A percentile compares a stretch with the other conserved stretches of the same genome.
Evolutionary conservation across 768 basidiomycete species (phyloP).

Genomic region (Cyathus striatus): DNA sequence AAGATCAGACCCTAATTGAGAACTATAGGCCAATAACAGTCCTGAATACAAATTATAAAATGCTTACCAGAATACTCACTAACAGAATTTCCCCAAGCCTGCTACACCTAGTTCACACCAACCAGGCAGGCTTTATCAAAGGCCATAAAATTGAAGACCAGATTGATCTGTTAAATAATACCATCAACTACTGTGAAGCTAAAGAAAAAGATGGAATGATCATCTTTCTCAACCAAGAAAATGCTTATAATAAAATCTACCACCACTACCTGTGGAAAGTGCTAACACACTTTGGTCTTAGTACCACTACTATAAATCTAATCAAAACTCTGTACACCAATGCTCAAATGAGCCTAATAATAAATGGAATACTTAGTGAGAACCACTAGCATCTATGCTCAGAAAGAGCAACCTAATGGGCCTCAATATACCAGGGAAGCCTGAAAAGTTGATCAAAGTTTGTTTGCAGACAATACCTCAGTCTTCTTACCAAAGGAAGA

Average conservation of each 20-base stretch:
- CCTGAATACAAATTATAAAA: too few relatives aligned
- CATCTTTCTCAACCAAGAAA: constrained; percentile 30
- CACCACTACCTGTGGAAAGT: constrained; percentile 24
- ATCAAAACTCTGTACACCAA: constrained; percentile 20
- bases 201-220: constrained; percentile 19
- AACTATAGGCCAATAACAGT: too few relatives aligned
- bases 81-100: constrained; percentile 16
- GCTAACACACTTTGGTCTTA: constrained; percentile 16
- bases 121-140: constrained; percentile 35
- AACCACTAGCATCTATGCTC: too few relatives aligned
- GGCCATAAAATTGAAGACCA: constrained; percentile 26
- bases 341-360: constrained; percentile 21
- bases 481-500: too few relatives aligned
- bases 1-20: constrained; percentile 14
- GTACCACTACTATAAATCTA: constrained; percentile 16
- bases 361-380: constrained; percentile 23
- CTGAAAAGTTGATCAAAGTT: too few relatives aligned
- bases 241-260: constrained; percentile 28
- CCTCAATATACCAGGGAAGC: too few relatives aligned
- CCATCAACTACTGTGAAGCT: constrained; percentile 16
- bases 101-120: constrained; percentile 5
- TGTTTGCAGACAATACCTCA: too few relatives aligned
- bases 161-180: constrained; percentile 15
- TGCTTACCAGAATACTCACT: constrained; percentile 32
- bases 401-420: too few relatives aligned